Evolutionary conservation across 1,139 yeast species (phyloP).

Genomic region (Ogataea hybrid): DNA sequence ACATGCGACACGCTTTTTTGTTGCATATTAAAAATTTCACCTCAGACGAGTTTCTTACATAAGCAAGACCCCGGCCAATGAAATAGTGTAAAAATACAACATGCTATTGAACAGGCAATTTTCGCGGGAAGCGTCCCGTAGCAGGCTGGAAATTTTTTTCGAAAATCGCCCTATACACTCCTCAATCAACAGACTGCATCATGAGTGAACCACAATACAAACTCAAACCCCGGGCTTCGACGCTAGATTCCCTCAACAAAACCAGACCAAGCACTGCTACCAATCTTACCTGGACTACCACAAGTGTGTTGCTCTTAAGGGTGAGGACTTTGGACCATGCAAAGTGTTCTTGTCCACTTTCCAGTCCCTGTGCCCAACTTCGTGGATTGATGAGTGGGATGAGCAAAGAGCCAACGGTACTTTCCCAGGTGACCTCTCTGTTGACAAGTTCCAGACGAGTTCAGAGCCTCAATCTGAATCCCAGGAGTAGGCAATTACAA

Average conservation of each 20-base stretch:
- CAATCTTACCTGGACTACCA: slow-evolving; percentile 97
- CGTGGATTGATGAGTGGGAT: slow-evolving; percentile 95
- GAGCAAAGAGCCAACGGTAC: slow-evolving; percentile 80
- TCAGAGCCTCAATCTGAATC: background rate
- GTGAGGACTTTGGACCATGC: slow-evolving; percentile 98
- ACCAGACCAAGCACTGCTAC: slow-evolving; percentile 98
- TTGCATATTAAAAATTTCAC: background rate
- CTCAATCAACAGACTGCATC: background rate
- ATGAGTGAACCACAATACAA: slow-evolving; percentile 37
- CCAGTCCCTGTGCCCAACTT: slow-evolving; percentile 87
- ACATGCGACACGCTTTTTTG: slow-evolving; percentile 7
- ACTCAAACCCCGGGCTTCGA: slow-evolving; percentile 83
- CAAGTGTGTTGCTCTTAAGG: slow-evolving; percentile 94
- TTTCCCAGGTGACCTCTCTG: slow-evolving; percentile 59
- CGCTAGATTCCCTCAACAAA: slow-evolving; percentile 94
- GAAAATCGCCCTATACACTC: slow-evolving; percentile 8
- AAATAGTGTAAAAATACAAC: slow-evolving; percentile 8
- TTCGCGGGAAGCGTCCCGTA: slow-evolving; percentile 3
- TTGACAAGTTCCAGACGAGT: slow-evolving; percentile 26
- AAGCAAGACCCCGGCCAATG: slow-evolving; percentile 4
- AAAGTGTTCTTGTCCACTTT: slow-evolving; percentile 90
- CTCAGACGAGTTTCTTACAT: background rate
- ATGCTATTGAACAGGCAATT: background rate
- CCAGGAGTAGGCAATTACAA: slow-evolving; percentile 2
- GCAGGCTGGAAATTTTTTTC: slow-evolving; percentile 11